Evolutionary conservation across 495 filamentous ascomycete species (phyloP).

Genomic region (Aspergillus cavernicola): DNA sequence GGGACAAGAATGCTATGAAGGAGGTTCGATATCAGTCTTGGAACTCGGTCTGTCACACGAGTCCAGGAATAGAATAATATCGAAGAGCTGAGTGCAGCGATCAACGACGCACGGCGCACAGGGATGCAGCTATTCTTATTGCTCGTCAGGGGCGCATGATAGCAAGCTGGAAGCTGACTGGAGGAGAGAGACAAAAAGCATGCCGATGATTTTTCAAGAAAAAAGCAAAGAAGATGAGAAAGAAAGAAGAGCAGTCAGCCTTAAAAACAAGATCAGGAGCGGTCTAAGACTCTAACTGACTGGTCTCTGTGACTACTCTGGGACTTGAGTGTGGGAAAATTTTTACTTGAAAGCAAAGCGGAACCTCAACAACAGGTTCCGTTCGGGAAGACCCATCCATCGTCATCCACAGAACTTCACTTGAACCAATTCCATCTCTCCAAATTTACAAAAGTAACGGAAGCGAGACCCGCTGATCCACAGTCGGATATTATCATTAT

Average conservation of each 20-base stretch:
- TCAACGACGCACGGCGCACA: conserved; percentile 22
- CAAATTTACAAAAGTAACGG: not conserved
- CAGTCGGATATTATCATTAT: conserved; percentile 13
- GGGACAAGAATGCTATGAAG: conserved; percentile 1
- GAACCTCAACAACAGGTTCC: not conserved
- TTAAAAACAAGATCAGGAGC: too few species aligned
- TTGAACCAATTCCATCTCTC: not conserved
- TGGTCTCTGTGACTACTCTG: not conserved
- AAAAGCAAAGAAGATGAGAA: conserved; percentile 3
- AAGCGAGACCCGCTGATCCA: conserved; percentile 14
- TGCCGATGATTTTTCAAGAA: conserved; percentile 7
- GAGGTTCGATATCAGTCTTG: conserved; percentile 1
- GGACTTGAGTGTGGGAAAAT: too few species aligned
- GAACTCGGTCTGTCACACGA: conserved; percentile 13
- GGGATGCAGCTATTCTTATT: conserved; percentile 18
- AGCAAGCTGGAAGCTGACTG: conserved; percentile 20
- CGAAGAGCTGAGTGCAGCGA: conserved; percentile 18
- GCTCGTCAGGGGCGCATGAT: conserved; percentile 22
- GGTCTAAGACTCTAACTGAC: conserved; percentile 9
- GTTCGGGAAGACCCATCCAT: conserved; percentile 1
- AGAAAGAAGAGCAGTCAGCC: conserved; percentile 1
- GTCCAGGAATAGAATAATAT: conserved; percentile 9
- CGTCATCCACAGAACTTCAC: not conserved
- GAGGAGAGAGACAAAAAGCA: conserved; percentile 13
- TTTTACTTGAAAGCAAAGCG: conserved; percentile 3